Evolutionary conservation across 768 basidiomycete species (phyloP), one percentile per base, ranked within the genome.

Genomic region (Podaxis carcinomalis): DNA sequence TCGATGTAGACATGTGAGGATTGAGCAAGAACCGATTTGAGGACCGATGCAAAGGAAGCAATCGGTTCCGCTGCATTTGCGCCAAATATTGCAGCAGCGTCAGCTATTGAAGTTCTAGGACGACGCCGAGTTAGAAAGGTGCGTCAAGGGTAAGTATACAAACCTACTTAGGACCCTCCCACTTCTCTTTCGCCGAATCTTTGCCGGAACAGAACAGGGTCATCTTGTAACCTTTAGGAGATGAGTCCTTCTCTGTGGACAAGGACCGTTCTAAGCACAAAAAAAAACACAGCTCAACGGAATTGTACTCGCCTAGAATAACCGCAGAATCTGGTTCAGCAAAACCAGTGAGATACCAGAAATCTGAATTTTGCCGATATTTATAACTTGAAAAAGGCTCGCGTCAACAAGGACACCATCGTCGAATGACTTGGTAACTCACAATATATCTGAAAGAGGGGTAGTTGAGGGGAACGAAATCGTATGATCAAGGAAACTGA

Each of bases 261-360:
- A 16, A 19, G 21, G 61, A 36, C 62, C 62, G 57, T 62, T 40
- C 39, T 57, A 35, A 50, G 57, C 40, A 56, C 28, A 40, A 55
- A 36, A 39, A 56, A 36, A 27, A 11, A 27, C 28, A 23, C 36
- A 55, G 32, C 0, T 9, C 55, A 21, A 16, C 46, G 58, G 21
- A 4, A 23, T 23, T 23, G 3, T 35, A 62, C 78, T 39, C 53
- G 92, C 93, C 87, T 50, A 99, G 79, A 40, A 98, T 80, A 46
- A 98, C 77, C 0, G 92, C 95, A 16, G 96, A 84, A 59, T 96
- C 90, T 1, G 95, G 92, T 70, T 98, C 96, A 60, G 93, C 86
- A 68, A 97, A 97, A 10, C 97, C 97, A 0, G 97, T 97, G 13
- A 99, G 78, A 72, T 99, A 98, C 90, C 90, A 93, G 71, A 95